Percentiles rank a stretch among this genome's conserved stretches.
Evolutionary conservation across 2,329 filamentous ascomycete species (phyloP).

Genomic region (Trichoderma breve): DNA sequence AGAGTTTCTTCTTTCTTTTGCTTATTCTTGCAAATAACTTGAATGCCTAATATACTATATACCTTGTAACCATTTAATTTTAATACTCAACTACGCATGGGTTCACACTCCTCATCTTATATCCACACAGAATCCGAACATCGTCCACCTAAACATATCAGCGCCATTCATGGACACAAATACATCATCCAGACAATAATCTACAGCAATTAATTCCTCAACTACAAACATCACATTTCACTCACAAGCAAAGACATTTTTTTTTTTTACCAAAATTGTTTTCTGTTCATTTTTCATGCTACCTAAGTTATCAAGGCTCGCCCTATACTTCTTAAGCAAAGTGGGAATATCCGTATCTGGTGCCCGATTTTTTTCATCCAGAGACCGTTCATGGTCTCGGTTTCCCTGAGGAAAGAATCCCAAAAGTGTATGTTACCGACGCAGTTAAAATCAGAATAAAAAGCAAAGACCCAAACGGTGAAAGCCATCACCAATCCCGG

Average conservation of each 20-base stretch:
- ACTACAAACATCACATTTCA: neutral
- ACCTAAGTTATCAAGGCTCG: slow-evolving; percentile 9
- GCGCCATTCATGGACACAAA: neutral
- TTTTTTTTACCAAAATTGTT: slow-evolving; percentile 13
- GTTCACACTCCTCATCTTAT: neutral
- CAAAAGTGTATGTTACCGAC: slow-evolving; percentile 12
- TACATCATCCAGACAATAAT: neutral
- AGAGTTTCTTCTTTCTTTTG: neutral
- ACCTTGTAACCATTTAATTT: neutral
- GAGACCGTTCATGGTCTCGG: neutral
- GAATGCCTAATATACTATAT: neutral
- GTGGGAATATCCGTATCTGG: neutral
- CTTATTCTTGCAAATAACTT: neutral
- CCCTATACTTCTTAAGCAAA: slow-evolving; percentile 14
- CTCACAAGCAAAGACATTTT: neutral
- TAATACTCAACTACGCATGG: neutral
- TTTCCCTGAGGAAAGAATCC: slow-evolving; percentile 16
- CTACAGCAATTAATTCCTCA: neutral
- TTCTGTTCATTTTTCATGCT: slow-evolving; percentile 6
- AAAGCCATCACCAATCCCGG: neutral
- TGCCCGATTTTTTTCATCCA: slow-evolving; percentile 1
- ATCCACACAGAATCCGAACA: neutral
- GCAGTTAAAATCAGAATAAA: neutral
- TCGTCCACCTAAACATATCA: neutral
- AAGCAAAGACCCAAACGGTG: slow-evolving; percentile 5